Conservation (phyloP, 305 asterid genomes). For the Salvia sclarea region DNA sequence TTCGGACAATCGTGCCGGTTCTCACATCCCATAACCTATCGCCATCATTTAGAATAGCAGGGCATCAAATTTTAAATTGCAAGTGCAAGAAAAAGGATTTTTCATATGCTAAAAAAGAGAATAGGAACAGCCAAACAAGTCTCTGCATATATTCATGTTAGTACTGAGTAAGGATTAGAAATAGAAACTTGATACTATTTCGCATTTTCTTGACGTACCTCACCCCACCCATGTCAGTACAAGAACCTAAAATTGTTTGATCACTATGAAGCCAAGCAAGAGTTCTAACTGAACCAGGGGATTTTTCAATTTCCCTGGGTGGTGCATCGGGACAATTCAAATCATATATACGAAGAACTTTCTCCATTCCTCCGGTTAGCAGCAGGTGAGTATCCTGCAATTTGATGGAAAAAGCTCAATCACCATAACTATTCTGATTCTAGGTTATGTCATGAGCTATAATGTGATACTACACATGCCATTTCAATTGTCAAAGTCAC, state of each 20-base stretch:
- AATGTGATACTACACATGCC: neutral
- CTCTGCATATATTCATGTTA: neutral
- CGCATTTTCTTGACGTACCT: conserved; percentile 53
- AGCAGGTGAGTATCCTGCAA: conserved; percentile 72
- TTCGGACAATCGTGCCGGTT: conserved; percentile 80
- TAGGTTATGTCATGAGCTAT: neutral
- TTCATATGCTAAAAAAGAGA: too few relatives aligned
- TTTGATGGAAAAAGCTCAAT: conserved; percentile 29
- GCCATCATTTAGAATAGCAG: conserved; percentile 7
- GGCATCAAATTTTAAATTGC: neutral
- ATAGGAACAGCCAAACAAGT: too few relatives aligned
- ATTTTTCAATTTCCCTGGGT: conserved; percentile 83
- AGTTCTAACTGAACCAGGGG: conserved; percentile 91
- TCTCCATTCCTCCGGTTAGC: conserved; percentile 91
- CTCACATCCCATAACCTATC: conserved; percentile 93
- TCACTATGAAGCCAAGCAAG: conserved; percentile 93
- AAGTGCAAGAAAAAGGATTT: neutral
- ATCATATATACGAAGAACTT: conserved; percentile 77
- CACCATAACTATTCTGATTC: conserved; percentile 1
- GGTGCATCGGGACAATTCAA: conserved; percentile 82
- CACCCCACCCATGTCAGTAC: conserved; percentile 86
- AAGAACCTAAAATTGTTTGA: conserved; percentile 87
- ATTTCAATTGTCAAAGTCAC: neutral
- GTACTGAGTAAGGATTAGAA: neutral
- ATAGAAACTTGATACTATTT: too few relatives aligned